Evolutionary conservation across 169 alveolate genomes (phyloP), one percentile per base, ranked within the genome.

Genomic region (Babesia bigemina): DNA sequence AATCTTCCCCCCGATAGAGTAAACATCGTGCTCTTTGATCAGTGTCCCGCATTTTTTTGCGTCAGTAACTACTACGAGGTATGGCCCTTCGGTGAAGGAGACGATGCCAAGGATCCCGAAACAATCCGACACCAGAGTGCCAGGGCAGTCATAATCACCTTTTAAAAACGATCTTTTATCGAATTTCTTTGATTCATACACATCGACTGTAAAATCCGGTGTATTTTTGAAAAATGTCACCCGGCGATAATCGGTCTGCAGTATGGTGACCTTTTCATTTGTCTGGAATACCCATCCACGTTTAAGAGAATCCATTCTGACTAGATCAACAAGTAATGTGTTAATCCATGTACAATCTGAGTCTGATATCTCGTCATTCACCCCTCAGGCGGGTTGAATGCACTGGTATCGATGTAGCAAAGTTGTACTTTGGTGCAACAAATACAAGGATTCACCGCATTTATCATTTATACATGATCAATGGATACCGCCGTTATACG

Each of bases 91-190:
- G 24, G 63, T 28, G 63, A 88, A 88, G 19, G 44, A 14, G 10
- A 88, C 72, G 47, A 81, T 57, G 28, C 93, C 93, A 26, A 88
- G 53, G 0, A 88, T 60, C 2, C 93, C 93, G 53, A 48, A 71
- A 28, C 84, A 81, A 39, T 48, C 62, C 42, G 57, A 70, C 47
- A 56, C 59, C 17, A 17, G 28, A 14, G 60, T 42, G 19, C 83
- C 70, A 28, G 42, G 42, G 44, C 10, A 13, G 11, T 21, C 63
- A 9, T 16, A 6, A 4, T 24, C 29, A 14, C 49, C 42, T 16
- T 4, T 65, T 36, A 57, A 58, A 12, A 8, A 4, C 14, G 21
- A 11, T 4, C 9, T 1, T 21, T 45, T 22, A 4, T 22, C 45
- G 9, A 6, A 2, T 21, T 26, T 44, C 9, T 9, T 49, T 24